Base-by-base conservation (phyloP, 495 filamentous ascomycete species). In the Penicillium turbatum region DNA sequence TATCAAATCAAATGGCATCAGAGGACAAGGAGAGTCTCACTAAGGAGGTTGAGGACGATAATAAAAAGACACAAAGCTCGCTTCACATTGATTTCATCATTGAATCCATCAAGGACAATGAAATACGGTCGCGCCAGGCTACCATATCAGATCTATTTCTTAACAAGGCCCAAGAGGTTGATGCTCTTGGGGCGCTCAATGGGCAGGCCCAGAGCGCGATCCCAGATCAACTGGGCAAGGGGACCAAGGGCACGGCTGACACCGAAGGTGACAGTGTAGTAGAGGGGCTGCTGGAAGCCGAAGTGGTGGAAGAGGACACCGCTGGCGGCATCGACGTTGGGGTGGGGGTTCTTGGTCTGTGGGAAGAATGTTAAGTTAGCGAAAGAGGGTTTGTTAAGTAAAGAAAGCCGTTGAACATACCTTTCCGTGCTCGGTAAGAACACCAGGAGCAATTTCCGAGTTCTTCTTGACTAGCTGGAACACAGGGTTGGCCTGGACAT, bases 161-260 rank as follows among this genome's bases (percentile, higher is more conserved):
- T 85, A 57, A 95, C 63, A 53, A 96, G 70, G 12, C 92, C 92
- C 67, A 86, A 73, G 54, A 98, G 76, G 74, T 96, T 90, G 68
- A 97, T 92, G 72, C 89, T 95, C 85, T 98, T 98, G 35, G 92
- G 92, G 59, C 93, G 75, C 83, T 98, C 93, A 70, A 98, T 98
- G n/a, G 93, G 93, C 62, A 97, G 73, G 21, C 93, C 93, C 51
- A 98, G 72, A 13, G 90, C 93, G 6, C 93, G 82, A 72, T 97
- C 93, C 93, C 93, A 97, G 66, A 98, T 87, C 55, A 98, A 76
- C 71, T 98, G 93, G 41, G 89, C 90, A 17, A 98, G 75, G 21
- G 93, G 93, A 9, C 93, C 93, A 27, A 98, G 72, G 12, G 92
- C 92, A 67, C 93, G 80, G 61, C 86, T 90, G 35, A 98, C 93